Conservation (phyloP, 129 eudicot species). For the Chrysanthemum makinoi region DNA sequence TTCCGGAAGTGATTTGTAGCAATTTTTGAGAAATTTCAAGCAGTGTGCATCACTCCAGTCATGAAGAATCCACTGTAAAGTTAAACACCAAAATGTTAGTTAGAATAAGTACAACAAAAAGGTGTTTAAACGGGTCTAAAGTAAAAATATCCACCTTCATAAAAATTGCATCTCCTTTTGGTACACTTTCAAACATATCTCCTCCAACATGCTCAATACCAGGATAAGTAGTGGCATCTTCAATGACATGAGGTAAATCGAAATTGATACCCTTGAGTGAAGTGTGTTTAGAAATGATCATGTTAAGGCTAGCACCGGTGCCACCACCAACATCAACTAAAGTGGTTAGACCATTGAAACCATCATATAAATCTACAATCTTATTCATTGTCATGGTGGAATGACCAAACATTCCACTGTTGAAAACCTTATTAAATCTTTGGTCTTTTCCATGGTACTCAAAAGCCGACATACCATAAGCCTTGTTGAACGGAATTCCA, state of each 20-base stretch:
- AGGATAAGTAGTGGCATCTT: constrained; percentile 56
- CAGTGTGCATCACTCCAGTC: constrained; percentile 82
- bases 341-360: constrained; percentile 57
- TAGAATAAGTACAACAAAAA: too few relatives aligned
- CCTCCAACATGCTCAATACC: constrained; percentile 76
- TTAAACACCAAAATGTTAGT: neutral
- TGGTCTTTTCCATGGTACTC: constrained; percentile 70
- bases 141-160: constrained; percentile 54
- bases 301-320: constrained; percentile 55
- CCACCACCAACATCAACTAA: constrained; percentile 84
- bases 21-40: constrained; percentile 51
- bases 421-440: constrained; percentile 60
- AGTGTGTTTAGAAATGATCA: constrained; percentile 63
- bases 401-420: constrained; percentile 64
- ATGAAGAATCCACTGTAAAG: constrained; percentile 68
- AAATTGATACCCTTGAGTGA: constrained; percentile 68
- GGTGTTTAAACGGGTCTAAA: neutral
- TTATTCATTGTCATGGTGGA: constrained; percentile 64
- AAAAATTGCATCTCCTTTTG: constrained; percentile 76
- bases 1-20: constrained; percentile 54
- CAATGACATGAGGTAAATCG: constrained; percentile 70
- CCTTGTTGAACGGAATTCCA: constrained; percentile 74
- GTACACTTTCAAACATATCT: constrained; percentile 77
- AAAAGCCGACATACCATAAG: constrained; percentile 70
- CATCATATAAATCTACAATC: constrained; percentile 58